Evolutionary conservation across 75 land plant species (phyloP), one percentile per base, ranked within the genome.

Genomic region (Isoetes taiwanensis): DNA sequence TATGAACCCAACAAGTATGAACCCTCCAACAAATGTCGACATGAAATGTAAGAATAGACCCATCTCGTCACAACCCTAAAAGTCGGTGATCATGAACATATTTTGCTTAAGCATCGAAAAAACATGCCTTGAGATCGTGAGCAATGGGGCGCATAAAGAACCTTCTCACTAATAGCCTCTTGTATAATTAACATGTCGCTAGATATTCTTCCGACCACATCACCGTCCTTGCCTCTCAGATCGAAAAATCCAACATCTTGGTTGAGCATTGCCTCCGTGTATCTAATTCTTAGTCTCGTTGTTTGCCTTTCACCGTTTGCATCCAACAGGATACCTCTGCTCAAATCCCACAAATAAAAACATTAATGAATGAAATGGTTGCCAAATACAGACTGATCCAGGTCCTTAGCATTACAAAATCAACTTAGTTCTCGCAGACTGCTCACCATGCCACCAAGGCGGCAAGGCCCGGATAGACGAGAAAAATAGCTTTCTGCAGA

Each of bases 141-240:
- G n/a, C n/a, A n/a, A n/a, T n/a, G n/a, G n/a, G n/a, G n/a, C n/a
- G n/a, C n/a, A n/a, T n/a, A n/a, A n/a, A n/a, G n/a, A n/a, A n/a
- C 50, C 50, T 46, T 46, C 19, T 46, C 50, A 16, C 50, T 46
- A n/a, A 46, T 46, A 23, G 50, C 50, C 16, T 46, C 50, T 46
- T 46, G 50, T 6, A 46, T 46, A 23, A 46, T 46, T 19, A 46
- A 23, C 25, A 46, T 46, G 23, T 46, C 50, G 23, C 50, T 46
- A 19, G 50, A 46, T 8, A 46, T 46, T 23, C 25, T 19, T 19
- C 25, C 25, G 4, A 46, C 50, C 16, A 46, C 25, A 16, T 46
- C 50, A 4, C 50, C 50, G 23, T 19, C 50, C 16, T 23, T 19
- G 25, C 6, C 16, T 19, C 25, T 23, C 6, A 23, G 16, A 23